Evolutionary conservation across 2,329 filamentous ascomycete species (phyloP).

Genomic region (Tolypocladium nubicola): DNA sequence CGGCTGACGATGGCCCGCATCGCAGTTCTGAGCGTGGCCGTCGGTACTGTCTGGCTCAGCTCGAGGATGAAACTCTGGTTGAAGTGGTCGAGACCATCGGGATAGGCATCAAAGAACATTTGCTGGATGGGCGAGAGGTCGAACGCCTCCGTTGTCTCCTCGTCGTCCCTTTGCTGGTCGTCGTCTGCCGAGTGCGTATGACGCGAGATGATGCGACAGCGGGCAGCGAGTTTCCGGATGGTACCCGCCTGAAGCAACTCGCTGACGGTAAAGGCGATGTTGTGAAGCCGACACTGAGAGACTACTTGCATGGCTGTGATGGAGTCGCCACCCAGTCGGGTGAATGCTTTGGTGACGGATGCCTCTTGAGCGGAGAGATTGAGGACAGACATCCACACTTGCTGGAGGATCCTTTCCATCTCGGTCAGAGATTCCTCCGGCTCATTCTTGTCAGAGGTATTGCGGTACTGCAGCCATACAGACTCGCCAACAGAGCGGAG

Average conservation of each 20-base stretch:
- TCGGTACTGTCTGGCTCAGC: constrained; percentile 10
- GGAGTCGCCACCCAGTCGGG: constrained; percentile 31
- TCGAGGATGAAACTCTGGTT: constrained; percentile 33
- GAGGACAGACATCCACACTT: constrained; percentile 30
- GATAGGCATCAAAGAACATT: constrained; percentile 27
- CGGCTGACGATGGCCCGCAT: constrained; percentile 14
- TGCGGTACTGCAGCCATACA: neutral
- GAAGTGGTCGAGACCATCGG: constrained; percentile 22
- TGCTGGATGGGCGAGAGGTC: constrained; percentile 32
- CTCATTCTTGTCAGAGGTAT: neutral
- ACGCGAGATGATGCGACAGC: neutral
- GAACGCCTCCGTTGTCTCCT: constrained; percentile 20
- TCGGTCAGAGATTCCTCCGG: neutral
- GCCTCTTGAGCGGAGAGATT: constrained; percentile 19
- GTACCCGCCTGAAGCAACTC: constrained; percentile 20
- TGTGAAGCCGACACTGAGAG: constrained; percentile 23
- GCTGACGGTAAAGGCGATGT: constrained; percentile 17
- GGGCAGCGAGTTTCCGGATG: constrained; percentile 13
- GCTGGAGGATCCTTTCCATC: constrained; percentile 1
- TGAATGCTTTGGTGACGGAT: constrained; percentile 21
- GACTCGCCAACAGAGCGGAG: constrained; percentile 4
- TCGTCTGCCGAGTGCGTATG: neutral
- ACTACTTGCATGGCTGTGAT: constrained; percentile 31
- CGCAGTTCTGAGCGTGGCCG: constrained; percentile 8
- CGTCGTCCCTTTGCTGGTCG: neutral